Base-by-base conservation (phyloP, 2,329 filamentous ascomycete species). In the Scedosporium aurantiacum region DNA sequence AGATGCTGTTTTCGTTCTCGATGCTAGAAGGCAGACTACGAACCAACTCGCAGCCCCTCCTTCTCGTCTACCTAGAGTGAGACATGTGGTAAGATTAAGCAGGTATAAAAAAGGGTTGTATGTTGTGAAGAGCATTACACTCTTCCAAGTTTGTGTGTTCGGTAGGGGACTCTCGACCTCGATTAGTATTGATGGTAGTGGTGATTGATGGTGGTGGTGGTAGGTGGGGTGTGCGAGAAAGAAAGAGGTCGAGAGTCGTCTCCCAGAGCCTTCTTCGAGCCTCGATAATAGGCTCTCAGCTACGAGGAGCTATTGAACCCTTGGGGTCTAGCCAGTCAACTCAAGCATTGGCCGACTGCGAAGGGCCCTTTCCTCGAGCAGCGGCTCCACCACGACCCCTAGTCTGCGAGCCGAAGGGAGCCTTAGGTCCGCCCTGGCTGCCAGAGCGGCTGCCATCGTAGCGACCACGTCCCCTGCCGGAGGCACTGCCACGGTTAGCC, bases 401-500 rank as follows among this genome's bases (percentile, higher is more conserved):
- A 23, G 27, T 41, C 65, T 80, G 79, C 61, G 87, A 86, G 61
- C 86, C 83, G 76, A 88, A 92, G 71, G 83, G 86, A 64, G 88
- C 86, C 62, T 87, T 85, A 67, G 84, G 79, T 65, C 74, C 76
- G 61, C 79, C 75, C 71, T 88, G 85, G 71, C 82, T 83, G 60
- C 83, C 82, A 58, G 78, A 74, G 66, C 86, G 85, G 66, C 75
- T 75, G 63, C 77, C 76, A 52, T 89, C 85, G 64, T 80, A 84
- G 45, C 82, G 82, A 66, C 86, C 86, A 69, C 88, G 87, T 64
- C 87, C 85, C 68, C 87, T 84, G 66, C 80, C 79, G 66, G 82
- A 77, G 58, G 73, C 68, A 65, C 82, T 82, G 60, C 87, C 86
- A 64, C 88, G 84, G 66, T 79, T 80, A 64, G 82, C 73, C 67